Conservation (phyloP, 2,329 filamentous ascomycete genomes). For the Exophiala viscosa region DNA sequence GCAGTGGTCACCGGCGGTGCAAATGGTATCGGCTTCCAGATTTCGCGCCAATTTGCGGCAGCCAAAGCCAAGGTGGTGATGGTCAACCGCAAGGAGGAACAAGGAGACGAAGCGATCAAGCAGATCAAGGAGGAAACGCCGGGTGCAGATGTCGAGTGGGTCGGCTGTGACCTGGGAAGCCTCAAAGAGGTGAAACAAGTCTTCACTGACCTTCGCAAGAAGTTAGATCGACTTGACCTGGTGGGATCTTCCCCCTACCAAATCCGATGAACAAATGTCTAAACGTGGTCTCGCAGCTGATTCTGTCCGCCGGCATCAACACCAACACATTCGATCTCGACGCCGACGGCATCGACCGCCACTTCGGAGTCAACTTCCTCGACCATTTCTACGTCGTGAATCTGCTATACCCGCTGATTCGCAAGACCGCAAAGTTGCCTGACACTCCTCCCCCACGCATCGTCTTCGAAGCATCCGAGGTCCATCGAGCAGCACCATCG, state of each 20-base stretch:
- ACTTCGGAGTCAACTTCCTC: conserved; percentile 44
- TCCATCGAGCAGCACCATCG: conserved; percentile 40
- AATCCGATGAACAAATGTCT: not conserved
- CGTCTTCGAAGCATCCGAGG: conserved; percentile 42
- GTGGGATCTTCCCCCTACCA: conserved; percentile 10
- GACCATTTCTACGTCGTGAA: conserved; percentile 45
- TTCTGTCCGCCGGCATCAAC: conserved; percentile 45
- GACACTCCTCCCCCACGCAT: conserved; percentile 38
- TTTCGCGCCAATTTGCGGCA: conserved; percentile 35
- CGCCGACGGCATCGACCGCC: conserved; percentile 38
- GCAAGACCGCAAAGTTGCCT: conserved; percentile 39
- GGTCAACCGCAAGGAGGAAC: conserved; percentile 37
- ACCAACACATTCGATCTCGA: conserved; percentile 39
- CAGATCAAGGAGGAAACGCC: conserved; percentile 31
- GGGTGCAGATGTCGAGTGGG: conserved; percentile 38
- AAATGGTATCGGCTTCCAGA: conserved; percentile 38
- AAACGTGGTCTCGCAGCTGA: conserved; percentile 31
- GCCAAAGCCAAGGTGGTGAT: conserved; percentile 39
- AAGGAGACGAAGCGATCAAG: conserved; percentile 38
- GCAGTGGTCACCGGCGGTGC: conserved; percentile 41
- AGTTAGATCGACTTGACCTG: conserved; percentile 40
- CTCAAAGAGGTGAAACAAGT: conserved; percentile 38
- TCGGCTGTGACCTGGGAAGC: conserved; percentile 42
- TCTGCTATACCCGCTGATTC: conserved; percentile 42
- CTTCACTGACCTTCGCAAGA: conserved; percentile 36